Evolutionary conservation across 2,329 filamentous ascomycete species (phyloP), one percentile per base, ranked within the genome.

Genomic region (Aspergillus pseudoterreus): DNA sequence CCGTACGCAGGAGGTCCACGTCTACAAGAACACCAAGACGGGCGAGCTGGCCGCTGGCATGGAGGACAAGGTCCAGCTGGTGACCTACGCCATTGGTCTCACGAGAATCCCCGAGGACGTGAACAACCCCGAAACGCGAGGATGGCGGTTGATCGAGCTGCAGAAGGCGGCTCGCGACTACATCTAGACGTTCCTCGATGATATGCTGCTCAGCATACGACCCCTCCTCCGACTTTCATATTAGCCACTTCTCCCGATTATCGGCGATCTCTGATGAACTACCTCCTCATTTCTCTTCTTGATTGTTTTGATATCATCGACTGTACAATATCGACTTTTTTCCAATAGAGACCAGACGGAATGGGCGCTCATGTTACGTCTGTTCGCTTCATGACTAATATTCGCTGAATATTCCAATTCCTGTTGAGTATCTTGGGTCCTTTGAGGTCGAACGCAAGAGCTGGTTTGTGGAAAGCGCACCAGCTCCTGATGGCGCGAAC

Each of bases 31-130:
- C 59, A 85, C 87, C 52, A 97, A 99, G 80, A 87, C 87, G 1
- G 86, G 86, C 57, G 81, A 96, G 71, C 82, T 99, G 44, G 92
- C 92, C 3, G 92, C 92, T 11, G 94, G 94, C 41, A 97, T 96
- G 91, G 94, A 99, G 73, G 94, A 99, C 75, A 95, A 92, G 76
- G 94, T 99, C 21, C 94, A 99, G 75, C 85, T 96, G 61, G 94
- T 99, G 60, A 97, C 94, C 2, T 99, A 99, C 67, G 94, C 92
- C 57, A 97, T 99, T 62, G 94, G 94, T 63, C 88, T 99, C 54
- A 99, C 94, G 3, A 82, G 94, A 59, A 85, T 95, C 54, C 86
- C 94, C 2, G 94, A 99, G 69, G 94, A 99, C 62, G 92, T 97
- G 61, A 92, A 86, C 78, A 97, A 99, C 72, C 89, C 91, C 2